phyloP scores from a whole-genome alignment of 352 stramenopile species.

The Globisporangium recalcitrans region DNA sequence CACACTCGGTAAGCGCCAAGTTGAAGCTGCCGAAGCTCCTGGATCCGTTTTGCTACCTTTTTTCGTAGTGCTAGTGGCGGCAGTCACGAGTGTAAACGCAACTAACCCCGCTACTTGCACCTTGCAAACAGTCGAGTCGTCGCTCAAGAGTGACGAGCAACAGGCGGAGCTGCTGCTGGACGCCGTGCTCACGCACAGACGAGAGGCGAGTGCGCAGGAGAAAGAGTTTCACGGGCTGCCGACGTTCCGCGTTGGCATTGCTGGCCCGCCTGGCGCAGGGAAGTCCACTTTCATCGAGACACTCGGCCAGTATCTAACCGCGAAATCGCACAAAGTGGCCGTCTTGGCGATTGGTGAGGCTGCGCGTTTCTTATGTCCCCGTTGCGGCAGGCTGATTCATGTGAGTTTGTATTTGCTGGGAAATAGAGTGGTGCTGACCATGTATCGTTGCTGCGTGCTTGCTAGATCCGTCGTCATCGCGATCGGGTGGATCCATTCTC shows the following conservation, averaged over 20 bases:
- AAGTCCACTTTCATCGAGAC: slow-evolving; percentile 97
- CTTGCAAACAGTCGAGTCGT: slow-evolving; percentile 68
- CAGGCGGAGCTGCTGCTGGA: slow-evolving; percentile 88
- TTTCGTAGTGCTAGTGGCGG: no score
- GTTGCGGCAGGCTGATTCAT: not conserved
- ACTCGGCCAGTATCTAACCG: slow-evolving; percentile 87
- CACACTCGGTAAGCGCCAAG: slow-evolving; percentile 42
- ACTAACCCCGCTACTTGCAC: not conserved
- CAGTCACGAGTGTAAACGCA: no score
- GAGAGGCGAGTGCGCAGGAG: slow-evolving; percentile 30
- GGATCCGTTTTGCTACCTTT: no score
- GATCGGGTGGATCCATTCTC: slow-evolving; percentile 95
- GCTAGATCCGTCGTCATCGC: slow-evolving; percentile 92
- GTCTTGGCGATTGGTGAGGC: slow-evolving; percentile 88
- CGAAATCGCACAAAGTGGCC: slow-evolving; percentile 83
- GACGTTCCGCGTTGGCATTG: slow-evolving; percentile 89
- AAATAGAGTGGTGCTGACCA: not conserved
- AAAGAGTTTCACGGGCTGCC: slow-evolving; percentile 21
- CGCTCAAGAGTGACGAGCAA: slow-evolving; percentile 56
- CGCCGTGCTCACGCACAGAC: slow-evolving; percentile 60
- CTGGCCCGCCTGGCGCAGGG: slow-evolving; percentile 90
- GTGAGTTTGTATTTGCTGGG: not conserved
- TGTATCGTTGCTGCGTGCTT: not conserved
- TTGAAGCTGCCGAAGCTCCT: slow-evolving; percentile 2
- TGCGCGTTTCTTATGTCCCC: not conserved